Evolutionary conservation across 805 yeast genomes (phyloP), one percentile per base, ranked within the genome.

Genomic region (Danielozyma ontarioensis): DNA sequence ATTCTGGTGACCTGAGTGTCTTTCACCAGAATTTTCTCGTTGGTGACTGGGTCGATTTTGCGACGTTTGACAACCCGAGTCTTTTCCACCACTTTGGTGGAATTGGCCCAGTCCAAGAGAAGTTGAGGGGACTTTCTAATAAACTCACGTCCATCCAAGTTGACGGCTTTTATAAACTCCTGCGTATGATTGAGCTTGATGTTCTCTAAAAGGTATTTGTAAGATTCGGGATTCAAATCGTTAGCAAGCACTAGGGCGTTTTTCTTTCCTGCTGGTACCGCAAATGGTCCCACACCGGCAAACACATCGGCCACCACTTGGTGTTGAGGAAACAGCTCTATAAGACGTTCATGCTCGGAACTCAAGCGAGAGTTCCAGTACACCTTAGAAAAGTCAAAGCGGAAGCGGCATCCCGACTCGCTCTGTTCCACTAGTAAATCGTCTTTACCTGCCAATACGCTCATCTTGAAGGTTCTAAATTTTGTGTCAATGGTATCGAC

Each of bases 201-300:
- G 47, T 93, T 93, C 19, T 71, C 70, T 25, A 62, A 55, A 62
- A 93, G 70, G 49, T 83, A 82, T 43, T 76, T 75, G 58, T 64
- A 84, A 37, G 95, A 80, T 39, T 82, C 84, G 0, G 97, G 97
- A 51, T 93, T 93, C 54, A 93, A 67, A 56, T 93, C 99, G 54
- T 89, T 93, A 8, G 97, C 96, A 46, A 93, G 67, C 0, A 86
- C 95, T 33, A 89, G 55, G 8, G 80, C 83, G 12, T 74, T 73
- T 40, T 82, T 85, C 56, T 83, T 87, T 11, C 89, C 97, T 1
- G 97, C 95, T 0, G 99, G 99, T 1, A 93, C 77, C 2, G 95
- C 90, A 64, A 94, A 93, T 4, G 99, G 99, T 0, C 99, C 99
- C 2, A 93, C 97, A 29, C 99, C 99, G 1, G 96, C 97, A 77